Evolutionary conservation across 345 rosid species (phyloP).

Genomic region (Orychophragmus violaceus): DNA sequence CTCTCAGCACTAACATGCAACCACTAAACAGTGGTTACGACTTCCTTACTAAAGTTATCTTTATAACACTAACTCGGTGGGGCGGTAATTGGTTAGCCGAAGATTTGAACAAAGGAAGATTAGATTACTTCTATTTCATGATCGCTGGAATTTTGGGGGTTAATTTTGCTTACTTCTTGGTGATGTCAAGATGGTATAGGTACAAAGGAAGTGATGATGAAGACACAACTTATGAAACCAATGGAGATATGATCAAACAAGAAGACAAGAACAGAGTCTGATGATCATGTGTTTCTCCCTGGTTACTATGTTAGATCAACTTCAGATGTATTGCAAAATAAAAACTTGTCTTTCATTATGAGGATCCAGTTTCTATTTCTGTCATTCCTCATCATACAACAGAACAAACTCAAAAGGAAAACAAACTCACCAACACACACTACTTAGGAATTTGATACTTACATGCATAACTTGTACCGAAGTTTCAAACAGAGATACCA

Average conservation of each 20-base stretch:
- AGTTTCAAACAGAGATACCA: not conserved
- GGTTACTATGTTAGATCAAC: too few relatives aligned
- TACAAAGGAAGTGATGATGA: slow-evolving; percentile 34
- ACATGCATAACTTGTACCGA: slow-evolving; percentile 14
- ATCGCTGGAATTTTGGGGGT: slow-evolving; percentile 27
- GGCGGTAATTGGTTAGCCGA: slow-evolving; percentile 35
- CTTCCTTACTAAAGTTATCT: too few relatives aligned
- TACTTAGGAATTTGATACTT: slow-evolving; percentile 10
- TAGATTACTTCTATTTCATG: slow-evolving; percentile 39
- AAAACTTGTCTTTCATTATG: slow-evolving; percentile 9
- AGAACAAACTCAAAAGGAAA: not conserved
- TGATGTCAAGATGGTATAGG: slow-evolving; percentile 34
- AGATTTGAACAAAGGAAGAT: slow-evolving; percentile 44
- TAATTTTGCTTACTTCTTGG: slow-evolving; percentile 33
- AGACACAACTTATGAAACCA: slow-evolving; percentile 10
- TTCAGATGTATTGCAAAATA: slow-evolving; percentile 5
- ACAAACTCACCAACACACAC: slow-evolving; percentile 1
- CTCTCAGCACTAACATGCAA: too few relatives aligned
- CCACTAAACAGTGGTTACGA: too few relatives aligned
- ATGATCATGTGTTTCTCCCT: not conserved
- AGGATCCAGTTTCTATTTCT: slow-evolving; percentile 7
- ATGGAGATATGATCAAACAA: slow-evolving; percentile 18
- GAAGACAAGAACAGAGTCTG: slow-evolving; percentile 23
- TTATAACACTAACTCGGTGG: slow-evolving; percentile 5
- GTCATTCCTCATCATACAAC: not conserved